Conservation (phyloP, 2,329 filamentous ascomycete genomes). For the Ceratocystis diversiconidia region DNA sequence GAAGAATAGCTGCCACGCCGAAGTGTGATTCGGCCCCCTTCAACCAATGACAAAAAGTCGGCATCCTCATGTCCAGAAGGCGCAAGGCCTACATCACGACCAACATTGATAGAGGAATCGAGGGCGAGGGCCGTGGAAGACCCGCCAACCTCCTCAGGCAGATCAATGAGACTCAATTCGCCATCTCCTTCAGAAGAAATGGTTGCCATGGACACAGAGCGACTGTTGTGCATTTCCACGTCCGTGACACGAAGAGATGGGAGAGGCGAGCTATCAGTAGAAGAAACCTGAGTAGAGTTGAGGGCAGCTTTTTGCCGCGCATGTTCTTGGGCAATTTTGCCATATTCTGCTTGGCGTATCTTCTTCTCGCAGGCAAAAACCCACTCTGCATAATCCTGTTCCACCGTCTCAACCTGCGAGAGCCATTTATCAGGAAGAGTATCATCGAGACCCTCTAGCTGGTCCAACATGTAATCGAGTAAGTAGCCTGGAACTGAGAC, state of each 20-base stretch:
- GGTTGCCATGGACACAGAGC: constrained; percentile 10
- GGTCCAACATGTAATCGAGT: constrained; percentile 76
- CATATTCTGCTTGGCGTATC: constrained; percentile 49
- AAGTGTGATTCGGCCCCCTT: constrained; percentile 2
- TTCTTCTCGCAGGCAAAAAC: constrained; percentile 60
- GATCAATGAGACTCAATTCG: constrained; percentile 11
- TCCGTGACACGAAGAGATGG: constrained; percentile 13
- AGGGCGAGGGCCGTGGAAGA: constrained; percentile 5
- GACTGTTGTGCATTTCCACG: background rate
- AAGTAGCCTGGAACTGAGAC: constrained; percentile 55
- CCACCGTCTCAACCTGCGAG: constrained; percentile 67
- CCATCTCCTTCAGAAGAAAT: background rate
- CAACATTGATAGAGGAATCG: constrained; percentile 12
- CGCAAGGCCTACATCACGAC: constrained; percentile 2
- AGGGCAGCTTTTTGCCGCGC: background rate
- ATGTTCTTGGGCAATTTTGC: constrained; percentile 15
- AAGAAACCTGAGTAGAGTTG: background rate
- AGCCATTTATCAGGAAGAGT: constrained; percentile 79
- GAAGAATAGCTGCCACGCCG: constrained; percentile 10
- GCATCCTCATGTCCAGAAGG: constrained; percentile 1
- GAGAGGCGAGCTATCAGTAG: constrained; percentile 3
- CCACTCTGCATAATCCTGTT: constrained; percentile 69
- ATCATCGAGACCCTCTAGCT: constrained; percentile 69
- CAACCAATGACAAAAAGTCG: constrained; percentile 9
- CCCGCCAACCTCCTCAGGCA: background rate